These are phyloP conservation scores for Beauveria sp. DNA, from an alignment of 2,329 filamentous ascomycete genomes.

Conservation along the genomic window DNA sequence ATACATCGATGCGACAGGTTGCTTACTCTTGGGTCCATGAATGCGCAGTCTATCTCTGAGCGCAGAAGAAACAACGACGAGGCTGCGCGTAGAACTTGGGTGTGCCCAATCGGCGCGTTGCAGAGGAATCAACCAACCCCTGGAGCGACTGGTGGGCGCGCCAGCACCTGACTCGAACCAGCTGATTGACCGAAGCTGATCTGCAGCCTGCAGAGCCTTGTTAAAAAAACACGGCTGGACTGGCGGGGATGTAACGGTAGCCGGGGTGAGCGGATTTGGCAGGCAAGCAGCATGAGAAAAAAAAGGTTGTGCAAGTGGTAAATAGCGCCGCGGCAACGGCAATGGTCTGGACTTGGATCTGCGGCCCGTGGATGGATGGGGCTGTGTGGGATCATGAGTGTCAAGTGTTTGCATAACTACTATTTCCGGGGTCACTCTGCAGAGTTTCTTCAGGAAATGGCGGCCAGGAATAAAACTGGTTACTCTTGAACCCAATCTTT, in stretches of 20 bases:
- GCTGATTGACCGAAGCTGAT: neutral
- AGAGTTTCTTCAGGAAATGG: neutral
- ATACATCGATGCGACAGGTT: neutral
- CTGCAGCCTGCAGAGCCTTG: neutral
- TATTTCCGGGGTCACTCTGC: neutral
- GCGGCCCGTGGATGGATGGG: neutral
- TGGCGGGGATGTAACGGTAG: neutral
- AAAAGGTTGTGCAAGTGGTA: neutral
- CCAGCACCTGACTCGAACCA: neutral
- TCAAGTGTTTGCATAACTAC: neutral
- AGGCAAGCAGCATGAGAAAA: neutral
- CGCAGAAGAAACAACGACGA: neutral
- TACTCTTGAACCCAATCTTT: neutral
- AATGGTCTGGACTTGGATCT: slow-evolving; percentile 14
- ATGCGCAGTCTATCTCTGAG: neutral
- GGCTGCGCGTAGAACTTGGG: neutral
- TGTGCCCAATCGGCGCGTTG: neutral
- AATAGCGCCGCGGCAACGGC: slow-evolving; percentile 13
- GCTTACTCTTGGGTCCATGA: slow-evolving; percentile 2
- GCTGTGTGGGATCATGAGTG: neutral
- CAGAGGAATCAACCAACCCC: neutral
- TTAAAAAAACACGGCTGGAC: neutral
- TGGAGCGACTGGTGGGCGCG: neutral
- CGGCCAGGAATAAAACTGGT: neutral
- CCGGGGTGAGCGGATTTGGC: neutral